Evolutionary conservation across 495 filamentous ascomycete species (phyloP).

Genomic region (Astrothelium subdiscretum): DNA sequence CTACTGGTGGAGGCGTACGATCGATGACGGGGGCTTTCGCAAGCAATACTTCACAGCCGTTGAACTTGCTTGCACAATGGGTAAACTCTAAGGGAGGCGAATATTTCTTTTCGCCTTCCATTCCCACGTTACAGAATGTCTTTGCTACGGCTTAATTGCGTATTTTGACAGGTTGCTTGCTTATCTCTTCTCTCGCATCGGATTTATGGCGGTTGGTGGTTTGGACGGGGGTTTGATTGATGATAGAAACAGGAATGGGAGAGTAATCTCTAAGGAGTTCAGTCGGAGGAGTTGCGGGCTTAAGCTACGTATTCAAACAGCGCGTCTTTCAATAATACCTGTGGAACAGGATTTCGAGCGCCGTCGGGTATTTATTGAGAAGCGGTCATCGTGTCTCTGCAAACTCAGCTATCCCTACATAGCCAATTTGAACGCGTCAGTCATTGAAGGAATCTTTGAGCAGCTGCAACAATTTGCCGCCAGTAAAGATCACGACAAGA

Average conservation of each 20-base stretch:
- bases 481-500: no score
- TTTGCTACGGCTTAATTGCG: background rate
- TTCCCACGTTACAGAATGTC: slow-evolving; percentile 1
- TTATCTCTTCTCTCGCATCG: background rate
- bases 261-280: no score
- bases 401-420: no score
- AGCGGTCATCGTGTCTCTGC: no score
- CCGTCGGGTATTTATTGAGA: no score
- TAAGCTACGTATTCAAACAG: no score
- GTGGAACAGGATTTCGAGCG: no score
- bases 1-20: background rate
- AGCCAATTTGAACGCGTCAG: no score
- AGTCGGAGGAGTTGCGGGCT: no score
- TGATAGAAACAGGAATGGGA: background rate
- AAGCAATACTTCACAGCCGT: background rate
- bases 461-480: no score
- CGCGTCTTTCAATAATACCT: no score
- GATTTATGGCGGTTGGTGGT: background rate
- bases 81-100: slow-evolving; percentile 15
- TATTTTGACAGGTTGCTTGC: background rate
- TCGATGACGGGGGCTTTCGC: background rate
- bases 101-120: slow-evolving; percentile 16
- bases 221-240: background rate
- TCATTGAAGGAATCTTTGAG: no score
- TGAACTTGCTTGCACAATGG: slow-evolving; percentile 9